Conservation (phyloP, 139 green algal species). For the Gonium pectorale region DNA sequence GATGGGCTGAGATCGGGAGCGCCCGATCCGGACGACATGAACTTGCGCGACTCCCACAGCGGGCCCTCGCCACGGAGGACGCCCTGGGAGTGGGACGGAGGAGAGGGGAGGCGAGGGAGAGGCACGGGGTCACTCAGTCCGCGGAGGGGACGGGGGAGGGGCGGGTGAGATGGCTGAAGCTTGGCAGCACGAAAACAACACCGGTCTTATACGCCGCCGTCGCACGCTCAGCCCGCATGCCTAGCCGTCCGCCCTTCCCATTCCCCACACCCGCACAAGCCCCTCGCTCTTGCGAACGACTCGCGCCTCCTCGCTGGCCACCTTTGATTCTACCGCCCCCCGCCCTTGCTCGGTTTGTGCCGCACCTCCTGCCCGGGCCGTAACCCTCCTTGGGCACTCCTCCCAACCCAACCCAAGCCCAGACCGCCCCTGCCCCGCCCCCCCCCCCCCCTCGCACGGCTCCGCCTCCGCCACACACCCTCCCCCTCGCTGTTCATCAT, state of each 20-base stretch:
- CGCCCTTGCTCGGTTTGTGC: no score
- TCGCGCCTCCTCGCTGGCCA: no score
- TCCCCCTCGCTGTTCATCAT: no score
- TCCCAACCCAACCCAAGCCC: no score
- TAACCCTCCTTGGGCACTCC: no score
- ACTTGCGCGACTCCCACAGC: conserved; percentile 61
- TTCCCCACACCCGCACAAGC: no score
- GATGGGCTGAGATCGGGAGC: conserved; percentile 58
- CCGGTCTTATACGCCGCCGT: not conserved
- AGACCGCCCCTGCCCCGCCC: no score
- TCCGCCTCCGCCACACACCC: no score
- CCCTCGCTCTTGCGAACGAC: not conserved
- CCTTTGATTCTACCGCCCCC: no score
- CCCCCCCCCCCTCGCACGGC: no score
- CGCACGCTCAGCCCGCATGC: not conserved
- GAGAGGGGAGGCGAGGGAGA: not conserved
- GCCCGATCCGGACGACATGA: conserved; percentile 44
- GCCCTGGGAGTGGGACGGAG: not conserved
- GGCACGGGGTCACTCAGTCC: not conserved
- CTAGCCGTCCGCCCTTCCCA: not conserved
- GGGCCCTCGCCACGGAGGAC: conserved; percentile 34
- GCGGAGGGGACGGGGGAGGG: not conserved
- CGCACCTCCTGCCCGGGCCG: no score
- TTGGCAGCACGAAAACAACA: not conserved
- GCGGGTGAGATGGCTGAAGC: not conserved